These are phyloP conservation scores for Vaccinium myrtillus DNA, from an alignment of 148 eudicot species.

Conservation along the genomic window DNA sequence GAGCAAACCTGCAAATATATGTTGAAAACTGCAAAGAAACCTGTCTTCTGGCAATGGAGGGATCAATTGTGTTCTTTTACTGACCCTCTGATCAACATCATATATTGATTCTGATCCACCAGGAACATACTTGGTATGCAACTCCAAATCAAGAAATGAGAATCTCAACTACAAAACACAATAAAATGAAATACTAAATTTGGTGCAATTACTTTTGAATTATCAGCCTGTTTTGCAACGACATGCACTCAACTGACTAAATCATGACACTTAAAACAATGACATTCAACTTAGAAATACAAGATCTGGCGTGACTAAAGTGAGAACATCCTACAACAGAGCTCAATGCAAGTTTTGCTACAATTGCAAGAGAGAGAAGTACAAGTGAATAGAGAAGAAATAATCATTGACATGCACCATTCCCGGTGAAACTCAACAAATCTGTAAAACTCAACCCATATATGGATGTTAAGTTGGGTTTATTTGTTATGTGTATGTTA, in stretches of 20 bases:
- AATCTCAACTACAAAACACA: conserved; percentile 61
- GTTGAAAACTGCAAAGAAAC: conserved; percentile 88
- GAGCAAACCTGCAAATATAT: conserved; percentile 84
- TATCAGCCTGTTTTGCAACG: background rate
- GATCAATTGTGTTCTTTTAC: conserved; percentile 70
- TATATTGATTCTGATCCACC: conserved; percentile 82
- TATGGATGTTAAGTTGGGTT: no score
- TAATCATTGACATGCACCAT: background rate
- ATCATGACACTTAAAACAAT: background rate
- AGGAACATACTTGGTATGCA: conserved; percentile 79
- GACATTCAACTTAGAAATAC: background rate
- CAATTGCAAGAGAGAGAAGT: background rate
- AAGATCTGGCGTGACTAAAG: background rate
- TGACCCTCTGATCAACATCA: conserved; percentile 81
- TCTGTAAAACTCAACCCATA: no score
- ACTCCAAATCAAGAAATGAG: conserved; percentile 80
- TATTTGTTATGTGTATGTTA: no score
- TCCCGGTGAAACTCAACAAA: background rate
- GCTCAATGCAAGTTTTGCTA: background rate
- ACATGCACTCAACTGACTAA: background rate
- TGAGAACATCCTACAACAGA: background rate
- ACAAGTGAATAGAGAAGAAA: background rate
- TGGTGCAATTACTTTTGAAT: background rate
- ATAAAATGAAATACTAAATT: background rate
- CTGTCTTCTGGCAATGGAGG: conserved; percentile 92